These are phyloP conservation scores for Xanthoconium purpureum DNA, from an alignment of 768 basidiomycete species.

Conservation along the genomic window DNA sequence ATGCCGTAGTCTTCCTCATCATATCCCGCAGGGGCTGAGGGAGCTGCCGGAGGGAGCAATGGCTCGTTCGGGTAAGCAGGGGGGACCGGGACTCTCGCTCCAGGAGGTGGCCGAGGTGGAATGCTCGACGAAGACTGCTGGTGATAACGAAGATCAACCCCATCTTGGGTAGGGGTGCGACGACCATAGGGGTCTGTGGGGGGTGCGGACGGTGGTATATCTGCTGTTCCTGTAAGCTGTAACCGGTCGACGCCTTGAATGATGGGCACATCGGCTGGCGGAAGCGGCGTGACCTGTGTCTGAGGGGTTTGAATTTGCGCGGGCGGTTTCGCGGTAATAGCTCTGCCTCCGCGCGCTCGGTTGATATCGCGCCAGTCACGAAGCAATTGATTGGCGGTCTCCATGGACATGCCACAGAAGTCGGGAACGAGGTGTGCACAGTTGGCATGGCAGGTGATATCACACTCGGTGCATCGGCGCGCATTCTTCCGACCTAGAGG, in stretches of 20 bases:
- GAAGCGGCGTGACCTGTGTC: slow-evolving; percentile 31
- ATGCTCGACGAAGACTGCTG: slow-evolving; percentile 33
- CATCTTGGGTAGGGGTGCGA: slow-evolving; percentile 31
- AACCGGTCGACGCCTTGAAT: slow-evolving; percentile 43
- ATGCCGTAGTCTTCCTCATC: slow-evolving; percentile 29
- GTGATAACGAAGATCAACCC: slow-evolving; percentile 42
- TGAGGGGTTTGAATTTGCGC: slow-evolving; percentile 32
- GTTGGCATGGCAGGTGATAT: slow-evolving; percentile 94
- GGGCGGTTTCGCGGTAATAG: slow-evolving; percentile 36
- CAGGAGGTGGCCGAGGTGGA: slow-evolving; percentile 37
- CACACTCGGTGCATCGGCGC: slow-evolving; percentile 92
- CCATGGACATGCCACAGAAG: slow-evolving; percentile 99
- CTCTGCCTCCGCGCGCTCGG: slow-evolving; percentile 52
- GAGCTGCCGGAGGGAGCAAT: slow-evolving; percentile 23
- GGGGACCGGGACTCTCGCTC: slow-evolving; percentile 36
- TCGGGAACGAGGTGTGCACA: slow-evolving; percentile 98
- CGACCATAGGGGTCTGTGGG: slow-evolving; percentile 23
- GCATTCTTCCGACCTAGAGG: slow-evolving; percentile 97
- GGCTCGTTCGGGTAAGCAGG: slow-evolving; percentile 36
- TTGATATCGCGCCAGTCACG: slow-evolving; percentile 92
- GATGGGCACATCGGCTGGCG: slow-evolving; percentile 33
- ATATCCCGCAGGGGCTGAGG: slow-evolving; percentile 18
- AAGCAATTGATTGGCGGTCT: slow-evolving; percentile 91
- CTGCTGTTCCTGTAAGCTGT: slow-evolving; percentile 41
- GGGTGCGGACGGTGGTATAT: slow-evolving; percentile 29